Evolutionary conservation across 108 stramenopile genomes (phyloP).

Genomic region (Cylindrotheca fusiformis): DNA sequence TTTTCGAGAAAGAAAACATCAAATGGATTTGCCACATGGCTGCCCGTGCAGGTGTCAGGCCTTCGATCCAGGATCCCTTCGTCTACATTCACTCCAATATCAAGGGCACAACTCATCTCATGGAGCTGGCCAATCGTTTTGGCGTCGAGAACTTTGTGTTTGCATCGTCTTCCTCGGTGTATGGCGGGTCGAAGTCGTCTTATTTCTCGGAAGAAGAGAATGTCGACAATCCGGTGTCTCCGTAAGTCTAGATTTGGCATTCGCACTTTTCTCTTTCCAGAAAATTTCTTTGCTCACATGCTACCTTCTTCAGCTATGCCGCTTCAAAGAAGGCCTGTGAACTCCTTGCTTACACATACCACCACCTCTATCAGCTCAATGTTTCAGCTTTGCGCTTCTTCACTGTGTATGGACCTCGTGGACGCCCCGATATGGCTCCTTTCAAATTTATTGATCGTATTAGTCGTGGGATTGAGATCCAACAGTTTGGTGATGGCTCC

Average conservation of each 20-base stretch:
- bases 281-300: too few species aligned
- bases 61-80: conserved; percentile 95
- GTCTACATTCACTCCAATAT: conserved; percentile 98
- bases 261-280: too few species aligned
- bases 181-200: conserved; percentile 90
- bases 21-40: conserved; percentile 97
- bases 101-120: conserved; percentile 92
- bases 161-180: conserved; percentile 92
- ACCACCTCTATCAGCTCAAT: conserved; percentile 92
- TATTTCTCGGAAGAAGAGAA: conserved; percentile 93
- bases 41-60: conserved; percentile 90
- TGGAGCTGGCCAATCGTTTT: conserved; percentile 85
- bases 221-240: conserved; percentile 95
- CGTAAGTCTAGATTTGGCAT: conserved; percentile 28
- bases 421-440: conserved; percentile 97
- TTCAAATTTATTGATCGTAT: conserved; percentile 98
- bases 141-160: conserved; percentile 95
- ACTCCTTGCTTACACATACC: conserved; percentile 96
- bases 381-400: conserved; percentile 95
- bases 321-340: conserved; percentile 98
- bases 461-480: conserved; percentile 85
- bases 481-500: conserved; percentile 98
- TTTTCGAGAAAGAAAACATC: conserved; percentile 78
- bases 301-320: conserved; percentile 84
- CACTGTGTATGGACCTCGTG: conserved; percentile 96